phyloP scores from a whole-genome alignment of 805 yeast genomes.

The Metschnikowia bowlesiae region DNA sequence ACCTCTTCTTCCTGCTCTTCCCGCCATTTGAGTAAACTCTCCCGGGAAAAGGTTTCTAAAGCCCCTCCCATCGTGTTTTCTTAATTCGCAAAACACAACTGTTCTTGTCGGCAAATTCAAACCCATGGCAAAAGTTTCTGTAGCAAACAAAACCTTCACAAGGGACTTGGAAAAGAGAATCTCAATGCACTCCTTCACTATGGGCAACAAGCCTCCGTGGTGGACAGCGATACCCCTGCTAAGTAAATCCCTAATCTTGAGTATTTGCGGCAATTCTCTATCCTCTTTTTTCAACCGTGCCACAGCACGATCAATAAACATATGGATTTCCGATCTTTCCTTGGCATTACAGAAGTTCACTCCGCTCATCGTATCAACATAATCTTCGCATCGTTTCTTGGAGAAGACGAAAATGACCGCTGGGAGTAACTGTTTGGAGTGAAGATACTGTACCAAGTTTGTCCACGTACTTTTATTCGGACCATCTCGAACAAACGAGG shows the following conservation, averaged over 20 bases:
- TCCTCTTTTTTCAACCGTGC: conserved; percentile 87
- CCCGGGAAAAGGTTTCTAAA: conserved; percentile 87
- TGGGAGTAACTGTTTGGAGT: conserved; percentile 70
- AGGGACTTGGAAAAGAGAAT: conserved; percentile 82
- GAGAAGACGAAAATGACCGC: conserved; percentile 93
- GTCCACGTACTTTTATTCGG: conserved; percentile 81
- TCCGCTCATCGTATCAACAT: conserved; percentile 71
- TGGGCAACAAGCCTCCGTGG: conserved; percentile 91
- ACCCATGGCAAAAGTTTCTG: conserved; percentile 99
- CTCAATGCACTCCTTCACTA: conserved; percentile 90
- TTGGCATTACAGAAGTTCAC: conserved; percentile 77
- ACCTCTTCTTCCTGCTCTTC: conserved; percentile 98
- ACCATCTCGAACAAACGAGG: conserved; percentile 45
- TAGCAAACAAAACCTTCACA: conserved; percentile 89
- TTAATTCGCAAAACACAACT: conserved; percentile 78
- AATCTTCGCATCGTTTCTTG: conserved; percentile 88
- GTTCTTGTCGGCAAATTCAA: conserved; percentile 94
- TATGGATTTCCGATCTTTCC: conserved; percentile 86
- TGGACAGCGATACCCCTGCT: conserved; percentile 93
- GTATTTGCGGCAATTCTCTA: conserved; percentile 86
- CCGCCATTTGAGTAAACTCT: conserved; percentile 98
- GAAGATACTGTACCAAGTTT: conserved; percentile 65
- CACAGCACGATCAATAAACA: conserved; percentile 89
- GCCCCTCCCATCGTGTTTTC: conserved; percentile 87
- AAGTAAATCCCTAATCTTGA: conserved; percentile 74